Evolutionary conservation across 116 monocot species (phyloP).

Genomic region (Cymodocea nodosa): DNA sequence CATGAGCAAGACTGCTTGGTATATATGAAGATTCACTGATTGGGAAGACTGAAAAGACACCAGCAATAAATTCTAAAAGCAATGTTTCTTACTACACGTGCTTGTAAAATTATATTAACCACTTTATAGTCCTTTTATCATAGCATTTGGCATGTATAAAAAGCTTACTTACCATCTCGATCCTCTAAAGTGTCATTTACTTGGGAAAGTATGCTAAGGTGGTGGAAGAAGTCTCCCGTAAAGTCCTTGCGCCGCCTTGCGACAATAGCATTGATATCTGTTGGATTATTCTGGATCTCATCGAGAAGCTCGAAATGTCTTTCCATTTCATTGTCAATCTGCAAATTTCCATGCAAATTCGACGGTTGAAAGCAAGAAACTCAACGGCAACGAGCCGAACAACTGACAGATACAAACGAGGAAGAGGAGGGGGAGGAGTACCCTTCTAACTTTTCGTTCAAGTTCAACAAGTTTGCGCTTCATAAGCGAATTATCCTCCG

Average conservation of each 20-base stretch:
- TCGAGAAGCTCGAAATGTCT: slow-evolving; percentile 50
- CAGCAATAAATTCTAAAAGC: no score
- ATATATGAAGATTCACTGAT: no score
- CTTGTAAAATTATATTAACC: background rate
- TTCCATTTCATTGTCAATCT: slow-evolving; percentile 88
- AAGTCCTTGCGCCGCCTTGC: slow-evolving; percentile 80
- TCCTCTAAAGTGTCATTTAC: slow-evolving; percentile 50
- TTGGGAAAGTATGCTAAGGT: slow-evolving; percentile 47
- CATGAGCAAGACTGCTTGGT: no score
- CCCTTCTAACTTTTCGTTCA: slow-evolving; percentile 77
- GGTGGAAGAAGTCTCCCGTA: slow-evolving; percentile 64
- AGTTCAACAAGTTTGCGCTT: slow-evolving; percentile 56
- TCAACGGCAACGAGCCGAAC: no score
- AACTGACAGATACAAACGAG: background rate
- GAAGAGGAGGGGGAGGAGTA: background rate
- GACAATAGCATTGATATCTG: slow-evolving; percentile 69
- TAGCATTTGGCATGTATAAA: background rate
- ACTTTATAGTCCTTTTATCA: background rate
- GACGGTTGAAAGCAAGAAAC: background rate
- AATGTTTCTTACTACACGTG: no score
- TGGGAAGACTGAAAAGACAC: no score
- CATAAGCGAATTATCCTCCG: slow-evolving; percentile 35
- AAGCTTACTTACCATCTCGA: slow-evolving; percentile 54
- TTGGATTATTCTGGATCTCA: slow-evolving; percentile 62
- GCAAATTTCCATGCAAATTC: background rate